Evolutionary conservation across 495 filamentous ascomycete species (phyloP).

Genomic region (Penicillium turbatum): DNA sequence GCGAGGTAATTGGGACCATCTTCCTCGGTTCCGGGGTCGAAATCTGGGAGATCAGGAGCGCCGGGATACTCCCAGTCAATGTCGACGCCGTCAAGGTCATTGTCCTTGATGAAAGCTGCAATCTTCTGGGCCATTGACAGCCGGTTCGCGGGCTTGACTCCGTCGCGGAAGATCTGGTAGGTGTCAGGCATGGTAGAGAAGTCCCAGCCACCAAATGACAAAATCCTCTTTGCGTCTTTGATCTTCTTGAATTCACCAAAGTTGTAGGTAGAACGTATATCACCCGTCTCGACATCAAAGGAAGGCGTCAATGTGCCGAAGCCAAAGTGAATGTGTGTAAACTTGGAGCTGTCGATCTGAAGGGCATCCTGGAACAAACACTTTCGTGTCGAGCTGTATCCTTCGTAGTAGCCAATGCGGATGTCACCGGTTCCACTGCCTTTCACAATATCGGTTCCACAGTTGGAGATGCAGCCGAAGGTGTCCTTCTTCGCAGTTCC

Average conservation of each 20-base stretch:
- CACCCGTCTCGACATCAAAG: not conserved
- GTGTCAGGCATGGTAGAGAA: constrained; percentile 25
- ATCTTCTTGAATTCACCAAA: constrained; percentile 22
- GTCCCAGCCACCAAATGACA: constrained; percentile 40
- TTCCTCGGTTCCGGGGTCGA: constrained; percentile 16
- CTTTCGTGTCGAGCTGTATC: constrained; percentile 9
- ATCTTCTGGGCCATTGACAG: constrained; percentile 28
- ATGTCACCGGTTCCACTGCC: not conserved
- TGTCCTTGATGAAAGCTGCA: constrained; percentile 21
- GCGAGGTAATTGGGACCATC: constrained; percentile 17
- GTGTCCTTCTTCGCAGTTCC: constrained; percentile 32
- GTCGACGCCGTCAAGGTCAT: constrained; percentile 19
- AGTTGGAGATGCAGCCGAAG: constrained; percentile 45
- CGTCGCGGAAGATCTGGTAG: constrained; percentile 32
- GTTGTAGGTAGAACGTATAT: not conserved
- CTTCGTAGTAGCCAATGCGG: constrained; percentile 17
- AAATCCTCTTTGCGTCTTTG: constrained; percentile 29
- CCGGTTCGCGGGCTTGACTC: constrained; percentile 23
- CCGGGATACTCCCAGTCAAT: constrained; percentile 7
- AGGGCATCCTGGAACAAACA: constrained; percentile 14
- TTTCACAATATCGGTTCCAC: constrained; percentile 36
- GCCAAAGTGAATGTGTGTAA: constrained; percentile 15
- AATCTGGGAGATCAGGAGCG: constrained; percentile 32
- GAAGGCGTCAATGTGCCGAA: constrained; percentile 4
- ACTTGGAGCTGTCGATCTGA: constrained; percentile 14